phyloP scores from a whole-genome alignment of 306 rosid genomes.

The Dalbergia cochinchinensis region DNA sequence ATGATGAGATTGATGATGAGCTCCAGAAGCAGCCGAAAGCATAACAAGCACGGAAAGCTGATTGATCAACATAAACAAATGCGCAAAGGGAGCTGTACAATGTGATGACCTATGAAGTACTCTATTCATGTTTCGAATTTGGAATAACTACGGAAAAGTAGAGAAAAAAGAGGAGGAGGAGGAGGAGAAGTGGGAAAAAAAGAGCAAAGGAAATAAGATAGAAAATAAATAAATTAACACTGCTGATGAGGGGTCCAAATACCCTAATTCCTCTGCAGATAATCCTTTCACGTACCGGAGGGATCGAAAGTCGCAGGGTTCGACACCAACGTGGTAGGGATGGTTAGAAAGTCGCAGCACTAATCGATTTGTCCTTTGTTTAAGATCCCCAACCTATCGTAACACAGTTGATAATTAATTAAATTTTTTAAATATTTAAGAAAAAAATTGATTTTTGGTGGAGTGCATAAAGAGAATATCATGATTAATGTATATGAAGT shows the following conservation, averaged over 20 bases:
- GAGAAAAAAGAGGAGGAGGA: not conserved
- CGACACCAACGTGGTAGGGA: constrained; percentile 39
- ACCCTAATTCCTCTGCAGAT: constrained; percentile 42
- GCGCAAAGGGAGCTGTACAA: constrained; percentile 31
- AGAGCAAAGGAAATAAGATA: not conserved
- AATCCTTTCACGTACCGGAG: constrained; percentile 36
- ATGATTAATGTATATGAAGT: no score
- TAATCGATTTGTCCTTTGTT: constrained; percentile 51
- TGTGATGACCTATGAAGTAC: constrained; percentile 1
- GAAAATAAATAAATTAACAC: not conserved
- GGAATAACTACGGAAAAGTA: not conserved
- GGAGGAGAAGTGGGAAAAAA: not conserved
- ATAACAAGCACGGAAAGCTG: constrained; percentile 6
- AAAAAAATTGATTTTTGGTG: no score
- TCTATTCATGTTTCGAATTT: not conserved
- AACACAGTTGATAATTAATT: no score
- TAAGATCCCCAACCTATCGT: not conserved
- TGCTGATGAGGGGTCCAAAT: constrained; percentile 43
- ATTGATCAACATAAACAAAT: constrained; percentile 1
- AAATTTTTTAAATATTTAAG: no score
- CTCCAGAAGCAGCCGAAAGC: constrained; percentile 32
- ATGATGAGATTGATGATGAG: constrained; percentile 47
- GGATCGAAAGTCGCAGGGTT: constrained; percentile 19
- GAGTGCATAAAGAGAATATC: no score
- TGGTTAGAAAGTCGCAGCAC: constrained; percentile 29